Evolutionary conservation across 345 rosid species (phyloP).

Genomic region (Rhodomyrtus tomentosa): DNA sequence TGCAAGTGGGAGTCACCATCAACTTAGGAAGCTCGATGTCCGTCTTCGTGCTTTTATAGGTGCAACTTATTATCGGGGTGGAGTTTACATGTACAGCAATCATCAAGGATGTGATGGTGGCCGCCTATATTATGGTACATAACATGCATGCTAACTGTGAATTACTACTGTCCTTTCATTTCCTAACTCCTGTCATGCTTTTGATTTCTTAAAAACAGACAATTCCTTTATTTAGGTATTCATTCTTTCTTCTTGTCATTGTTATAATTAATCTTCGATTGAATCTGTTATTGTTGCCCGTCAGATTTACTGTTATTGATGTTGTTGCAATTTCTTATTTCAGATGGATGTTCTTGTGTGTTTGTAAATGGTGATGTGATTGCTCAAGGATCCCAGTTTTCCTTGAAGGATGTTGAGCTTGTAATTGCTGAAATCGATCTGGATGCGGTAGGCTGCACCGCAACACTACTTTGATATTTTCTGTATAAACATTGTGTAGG

Average conservation of each 20-base stretch:
- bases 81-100: slow-evolving; percentile 95
- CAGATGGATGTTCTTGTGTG: slow-evolving; percentile 85
- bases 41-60: slow-evolving; percentile 67
- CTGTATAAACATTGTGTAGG: not conserved
- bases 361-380: slow-evolving; percentile 80
- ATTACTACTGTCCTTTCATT: not conserved
- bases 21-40: slow-evolving; percentile 71
- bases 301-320: not conserved
- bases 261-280: not conserved
- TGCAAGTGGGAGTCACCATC: slow-evolving; percentile 98
- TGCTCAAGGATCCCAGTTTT: slow-evolving; percentile 90
- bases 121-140: slow-evolving; percentile 77
- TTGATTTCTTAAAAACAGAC: not conserved
- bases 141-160: not conserved
- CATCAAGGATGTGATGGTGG: slow-evolving; percentile 98
- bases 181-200: not conserved
- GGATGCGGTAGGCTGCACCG: slow-evolving; percentile 53
- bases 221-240: not conserved
- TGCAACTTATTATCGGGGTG: slow-evolving; percentile 80
- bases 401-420: slow-evolving; percentile 84
- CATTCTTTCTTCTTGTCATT: not conserved
- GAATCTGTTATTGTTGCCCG: not conserved
- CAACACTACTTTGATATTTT: not conserved
- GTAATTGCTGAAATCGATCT: slow-evolving; percentile 80
- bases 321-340: not conserved